Percentiles rank a stretch among this genome's conserved stretches.
These are phyloP conservation scores for Musa acuminata DNA, from an alignment of 176 grass and related monocot species.

Conservation along the genomic window DNA sequence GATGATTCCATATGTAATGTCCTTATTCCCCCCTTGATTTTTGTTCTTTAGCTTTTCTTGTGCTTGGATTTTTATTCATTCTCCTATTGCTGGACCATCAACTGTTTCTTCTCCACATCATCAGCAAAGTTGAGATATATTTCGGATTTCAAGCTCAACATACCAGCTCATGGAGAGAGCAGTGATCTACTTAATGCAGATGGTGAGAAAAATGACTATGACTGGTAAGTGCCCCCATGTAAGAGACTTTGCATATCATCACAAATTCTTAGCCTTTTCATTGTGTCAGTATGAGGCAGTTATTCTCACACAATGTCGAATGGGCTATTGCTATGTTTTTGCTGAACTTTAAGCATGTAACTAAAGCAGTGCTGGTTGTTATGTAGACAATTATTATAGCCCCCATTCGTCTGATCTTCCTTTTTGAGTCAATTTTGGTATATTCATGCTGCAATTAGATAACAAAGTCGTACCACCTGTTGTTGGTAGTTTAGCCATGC, in stretches of 20 bases:
- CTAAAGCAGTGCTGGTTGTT: not conserved
- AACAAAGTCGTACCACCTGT: not conserved
- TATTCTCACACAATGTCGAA: not conserved
- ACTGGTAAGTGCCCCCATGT: conserved; percentile 46
- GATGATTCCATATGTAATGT: conserved; percentile 74
- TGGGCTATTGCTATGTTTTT: too few species aligned
- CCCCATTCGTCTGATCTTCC: too few species aligned
- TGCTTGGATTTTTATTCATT: conserved; percentile 7
- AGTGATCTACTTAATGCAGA: conserved; percentile 65
- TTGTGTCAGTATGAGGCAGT: not conserved
- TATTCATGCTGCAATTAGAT: not conserved
- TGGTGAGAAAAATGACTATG: conserved; percentile 82
- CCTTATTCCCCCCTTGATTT: conserved; percentile 33
- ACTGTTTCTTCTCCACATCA: conserved; percentile 15
- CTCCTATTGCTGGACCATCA: conserved; percentile 8
- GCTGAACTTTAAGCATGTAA: too few species aligned
- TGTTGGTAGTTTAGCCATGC: not conserved
- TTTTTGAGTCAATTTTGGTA: too few species aligned
- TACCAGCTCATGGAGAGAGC: conserved; percentile 54
- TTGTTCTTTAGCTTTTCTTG: conserved; percentile 19
- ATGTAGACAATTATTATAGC: too few species aligned
- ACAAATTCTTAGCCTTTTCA: not conserved
- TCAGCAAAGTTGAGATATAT: conserved; percentile 68
- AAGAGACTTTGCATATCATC: not conserved
- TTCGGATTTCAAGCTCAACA: conserved; percentile 45